Base-by-base conservation (phyloP, 2,329 filamentous ascomycete species). In the Teratosphaeria destructans region DNA sequence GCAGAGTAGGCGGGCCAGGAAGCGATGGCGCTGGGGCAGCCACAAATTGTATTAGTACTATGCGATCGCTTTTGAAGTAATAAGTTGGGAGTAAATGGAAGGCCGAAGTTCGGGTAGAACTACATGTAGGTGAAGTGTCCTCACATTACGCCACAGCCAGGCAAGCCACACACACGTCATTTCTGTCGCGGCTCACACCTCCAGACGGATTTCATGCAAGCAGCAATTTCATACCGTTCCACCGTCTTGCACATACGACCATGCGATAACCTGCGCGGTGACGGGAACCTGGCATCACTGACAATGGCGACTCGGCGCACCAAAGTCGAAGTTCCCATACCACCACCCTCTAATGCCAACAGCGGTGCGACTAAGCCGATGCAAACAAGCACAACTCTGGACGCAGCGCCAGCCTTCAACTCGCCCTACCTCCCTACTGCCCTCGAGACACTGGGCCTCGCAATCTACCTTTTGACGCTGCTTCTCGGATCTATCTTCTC, bases 401-500 rank as follows among this genome's bases (percentile, higher is more conserved):
- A 59, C 59, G 37, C 57, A 26, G 54, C 62, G 52, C 58, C 62
- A 27, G 61, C 60, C 37, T 54, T 37, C 54, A 62, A 65, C 60
- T 78, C 79, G 39, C 86, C 88, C 2, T 84, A 82, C 73, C 78
- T 90, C 2, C 89, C 88, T 4, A 90, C 88, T 2, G 79, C 81
- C 8, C 78, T 86, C 68, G 89, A 95, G 71, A 75, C 80, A 27
- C 67, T 83, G 59, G 77, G 86, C 26, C 81, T 96, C 34, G 66
- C 76, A 56, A 76, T 89, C 61, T 97, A 96, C 76, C 93, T 93
- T 3, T 67, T 78, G 29, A 86, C 92, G 6, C 85, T 99, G 60
- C 64, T 90, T 59, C 82, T 96, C 65, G 94, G 94, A 65, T 88
- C 89, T 32, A 70, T 95, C 65, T 96, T 90, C 80, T 87, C 87